phyloP scores from a whole-genome alignment of 2,329 filamentous ascomycete species.

The Pseudogymnoascus pannorum region DNA sequence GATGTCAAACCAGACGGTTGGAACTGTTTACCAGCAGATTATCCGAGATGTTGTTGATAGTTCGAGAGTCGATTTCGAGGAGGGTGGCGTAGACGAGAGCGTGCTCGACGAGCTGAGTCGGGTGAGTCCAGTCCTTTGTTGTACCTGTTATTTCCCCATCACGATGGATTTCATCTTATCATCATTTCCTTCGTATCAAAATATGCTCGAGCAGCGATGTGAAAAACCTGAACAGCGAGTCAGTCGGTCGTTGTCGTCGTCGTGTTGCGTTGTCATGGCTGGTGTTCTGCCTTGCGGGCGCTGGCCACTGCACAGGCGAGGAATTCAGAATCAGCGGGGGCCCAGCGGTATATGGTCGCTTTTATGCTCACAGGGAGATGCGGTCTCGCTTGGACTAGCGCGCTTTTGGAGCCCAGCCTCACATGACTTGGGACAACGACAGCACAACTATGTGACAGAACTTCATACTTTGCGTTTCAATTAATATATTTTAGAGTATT shows the following conservation, averaged over 20 bases:
- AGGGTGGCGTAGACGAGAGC: slow-evolving; percentile 82
- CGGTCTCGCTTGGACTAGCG: slow-evolving; percentile 8
- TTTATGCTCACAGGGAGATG: slow-evolving; percentile 36
- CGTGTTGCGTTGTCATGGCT: slow-evolving; percentile 16
- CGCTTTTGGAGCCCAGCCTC: neutral
- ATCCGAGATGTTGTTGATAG: slow-evolving; percentile 84
- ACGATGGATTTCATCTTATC: neutral
- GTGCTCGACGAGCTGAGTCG: slow-evolving; percentile 80
- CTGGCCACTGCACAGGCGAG: slow-evolving; percentile 32
- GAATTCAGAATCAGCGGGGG: slow-evolving; percentile 33
- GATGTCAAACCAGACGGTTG: slow-evolving; percentile 35
- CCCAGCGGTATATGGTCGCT: slow-evolving; percentile 48
- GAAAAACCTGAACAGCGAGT: neutral
- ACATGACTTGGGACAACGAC: slow-evolving; percentile 3
- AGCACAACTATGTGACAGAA: neutral
- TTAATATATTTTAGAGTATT: slow-evolving; percentile 9
- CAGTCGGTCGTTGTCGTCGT: neutral
- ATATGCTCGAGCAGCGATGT: neutral
- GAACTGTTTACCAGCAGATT: slow-evolving; percentile 71
- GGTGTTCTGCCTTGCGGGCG: slow-evolving; percentile 29
- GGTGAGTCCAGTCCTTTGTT: slow-evolving; percentile 52
- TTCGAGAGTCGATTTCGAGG: slow-evolving; percentile 92
- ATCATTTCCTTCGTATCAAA: neutral
- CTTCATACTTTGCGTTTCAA: neutral
- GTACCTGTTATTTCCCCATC: neutral